Conservation (phyloP, 164 flowering plant species). For the Nelumbo lutea region DNA sequence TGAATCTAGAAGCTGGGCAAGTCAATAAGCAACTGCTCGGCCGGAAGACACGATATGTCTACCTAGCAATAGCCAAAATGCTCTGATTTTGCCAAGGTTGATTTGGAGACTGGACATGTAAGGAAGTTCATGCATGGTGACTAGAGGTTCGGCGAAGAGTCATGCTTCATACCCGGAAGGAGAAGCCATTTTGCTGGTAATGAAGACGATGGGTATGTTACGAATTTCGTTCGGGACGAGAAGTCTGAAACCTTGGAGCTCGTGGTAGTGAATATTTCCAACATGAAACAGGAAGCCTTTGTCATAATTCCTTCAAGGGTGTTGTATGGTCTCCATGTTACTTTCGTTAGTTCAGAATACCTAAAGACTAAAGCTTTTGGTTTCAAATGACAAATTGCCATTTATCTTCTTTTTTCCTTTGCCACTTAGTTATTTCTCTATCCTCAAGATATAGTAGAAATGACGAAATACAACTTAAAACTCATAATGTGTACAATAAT, state of each 20-base stretch:
- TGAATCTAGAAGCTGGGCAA: constrained; percentile 52
- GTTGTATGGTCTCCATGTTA: constrained; percentile 24
- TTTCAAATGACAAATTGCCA: background rate
- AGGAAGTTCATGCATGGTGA: constrained; percentile 32
- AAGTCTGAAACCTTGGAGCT: constrained; percentile 15
- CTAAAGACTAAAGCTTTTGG: constrained; percentile 4
- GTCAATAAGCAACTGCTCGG: constrained; percentile 39
- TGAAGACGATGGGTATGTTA: constrained; percentile 10
- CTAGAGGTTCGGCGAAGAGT: constrained; percentile 41
- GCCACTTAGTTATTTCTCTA: too few relatives aligned
- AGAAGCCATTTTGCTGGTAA: constrained; percentile 7
- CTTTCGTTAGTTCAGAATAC: constrained; percentile 15
- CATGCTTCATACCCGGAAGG: constrained; percentile 21
- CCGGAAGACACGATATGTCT: constrained; percentile 34
- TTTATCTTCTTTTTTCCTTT: background rate
- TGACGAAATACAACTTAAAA: too few relatives aligned
- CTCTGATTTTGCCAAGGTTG: constrained; percentile 53
- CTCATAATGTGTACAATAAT: too few relatives aligned
- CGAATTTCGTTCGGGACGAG: constrained; percentile 15
- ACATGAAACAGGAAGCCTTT: constrained; percentile 16
- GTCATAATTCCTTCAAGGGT: constrained; percentile 20
- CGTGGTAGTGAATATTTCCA: constrained; percentile 14
- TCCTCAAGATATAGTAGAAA: too few relatives aligned
- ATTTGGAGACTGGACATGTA: constrained; percentile 31
- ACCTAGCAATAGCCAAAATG: constrained; percentile 54